These are phyloP conservation scores for Ochetophila trinervis DNA, from an alignment of 306 rosid species.

Conservation along the genomic window DNA sequence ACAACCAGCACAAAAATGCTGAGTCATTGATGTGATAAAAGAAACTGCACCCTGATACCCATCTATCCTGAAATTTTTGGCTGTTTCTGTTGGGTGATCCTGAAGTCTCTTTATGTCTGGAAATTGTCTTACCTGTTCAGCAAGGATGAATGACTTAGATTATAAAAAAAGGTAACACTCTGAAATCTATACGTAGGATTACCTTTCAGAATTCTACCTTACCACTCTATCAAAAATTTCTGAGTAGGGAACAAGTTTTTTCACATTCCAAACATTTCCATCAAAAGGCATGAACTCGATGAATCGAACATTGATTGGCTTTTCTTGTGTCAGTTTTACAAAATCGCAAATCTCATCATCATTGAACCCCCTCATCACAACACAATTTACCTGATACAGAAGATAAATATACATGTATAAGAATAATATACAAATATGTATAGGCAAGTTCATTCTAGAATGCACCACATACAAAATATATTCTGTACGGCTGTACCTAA, in stretches of 20 bases:
- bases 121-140: conserved; percentile 51
- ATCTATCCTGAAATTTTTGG: conserved; percentile 80
- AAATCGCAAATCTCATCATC: conserved; percentile 88
- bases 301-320: conserved; percentile 79
- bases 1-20: conserved; percentile 99
- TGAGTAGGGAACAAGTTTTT: conserved; percentile 81
- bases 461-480: neutral
- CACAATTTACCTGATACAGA: conserved; percentile 79
- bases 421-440: too few species aligned
- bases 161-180: conserved; percentile 19
- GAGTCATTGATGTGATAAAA: conserved; percentile 90
- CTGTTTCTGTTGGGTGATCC: conserved; percentile 90
- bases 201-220: conserved; percentile 61
- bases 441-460: neutral
- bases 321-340: conserved; percentile 75
- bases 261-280: conserved; percentile 98
- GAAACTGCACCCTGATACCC: conserved; percentile 76
- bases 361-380: conserved; percentile 90
- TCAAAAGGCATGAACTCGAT: conserved; percentile 99
- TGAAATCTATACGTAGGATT: conserved; percentile 21
- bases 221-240: conserved; percentile 97
- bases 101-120: conserved; percentile 50
- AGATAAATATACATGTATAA: conserved; percentile 4
- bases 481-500: neutral
- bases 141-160: conserved; percentile 19